Percentiles rank a stretch among this genome's conserved stretches.
Conservation (phyloP, 805 yeast genomes). For the Ogataea ramenticola region DNA sequence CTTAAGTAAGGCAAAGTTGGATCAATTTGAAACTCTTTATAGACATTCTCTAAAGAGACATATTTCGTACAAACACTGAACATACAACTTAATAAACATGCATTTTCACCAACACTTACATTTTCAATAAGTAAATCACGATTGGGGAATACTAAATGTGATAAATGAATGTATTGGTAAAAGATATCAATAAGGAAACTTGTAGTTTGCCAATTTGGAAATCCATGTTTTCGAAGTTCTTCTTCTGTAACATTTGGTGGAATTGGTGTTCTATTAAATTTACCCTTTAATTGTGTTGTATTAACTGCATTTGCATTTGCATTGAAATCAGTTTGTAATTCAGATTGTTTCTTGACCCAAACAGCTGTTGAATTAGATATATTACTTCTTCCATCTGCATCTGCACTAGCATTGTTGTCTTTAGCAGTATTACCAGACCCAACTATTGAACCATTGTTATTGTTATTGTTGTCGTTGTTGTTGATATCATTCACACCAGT, state of each 20-base stretch:
- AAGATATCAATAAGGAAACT: conserved; percentile 29
- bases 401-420: not conserved
- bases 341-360: conserved; percentile 17
- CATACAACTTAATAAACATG: conserved; percentile 20
- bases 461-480: too few relatives aligned
- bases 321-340: too few relatives aligned
- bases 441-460: not conserved
- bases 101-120: conserved; percentile 9
- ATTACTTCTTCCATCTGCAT: not conserved
- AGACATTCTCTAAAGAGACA: conserved; percentile 18
- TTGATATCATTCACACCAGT: too few relatives aligned
- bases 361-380: conserved; percentile 1
- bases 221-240: conserved; percentile 24
- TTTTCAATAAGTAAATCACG: conserved; percentile 23
- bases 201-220: conserved; percentile 30
- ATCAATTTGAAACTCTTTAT: conserved; percentile 14
- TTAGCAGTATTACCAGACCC: not conserved
- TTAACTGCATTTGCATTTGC: too few relatives aligned
- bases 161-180: conserved; percentile 33
- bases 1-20: conserved; percentile 11
- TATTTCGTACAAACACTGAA: conserved; percentile 27
- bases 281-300: not conserved
- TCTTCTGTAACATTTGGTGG: conserved; percentile 17
- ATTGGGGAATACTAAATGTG: conserved; percentile 30
- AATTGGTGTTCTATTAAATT: not conserved